Evolutionary conservation across 2,329 filamentous ascomycete genomes (phyloP), one percentile per base, ranked within the genome.

Genomic region (Metarhizium rileyi): DNA sequence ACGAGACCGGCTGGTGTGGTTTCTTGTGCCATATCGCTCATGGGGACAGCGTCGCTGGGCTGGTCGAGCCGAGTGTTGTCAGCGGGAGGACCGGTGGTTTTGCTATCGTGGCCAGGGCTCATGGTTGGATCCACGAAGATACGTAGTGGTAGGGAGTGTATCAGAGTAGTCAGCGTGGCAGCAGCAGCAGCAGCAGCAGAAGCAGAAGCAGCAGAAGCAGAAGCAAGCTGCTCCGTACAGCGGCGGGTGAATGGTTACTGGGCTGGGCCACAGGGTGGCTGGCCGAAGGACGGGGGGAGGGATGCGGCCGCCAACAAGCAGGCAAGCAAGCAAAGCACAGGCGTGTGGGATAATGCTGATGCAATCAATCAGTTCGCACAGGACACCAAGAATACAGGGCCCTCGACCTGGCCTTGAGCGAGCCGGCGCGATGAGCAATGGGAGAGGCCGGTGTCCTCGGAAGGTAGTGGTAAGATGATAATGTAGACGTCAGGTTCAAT

Each of bases 11-110:
- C 51, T 14, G 33, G 16, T 20, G 49, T 41, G 14, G 48, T 36
- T 30, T 56, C 46, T 46, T 64, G 59, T 47, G 59, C 51, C 46
- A 70, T 64, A 48, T 53, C 61, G 51, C 63, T 59, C 66, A 69
- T 67, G 44, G 63, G 60, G 28, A 70, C 64, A 50, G 67, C 65
- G 55, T 68, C 68, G 46, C 54, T 61, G 49, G 63, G 62, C 53
- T 68, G 66, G 28, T 63, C 57, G 50, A 67, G 59, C 44, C 57
- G 60, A 27, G 61, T 58, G 50, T 64, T 59, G 54, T 57, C 58
- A 49, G 55, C 50, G 51, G 55, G 51, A 46, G 41, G 20, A 52
- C 57, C 47, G 43, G 40, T 46, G 23, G 38, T 22, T 43, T 47
- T 23, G 43, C 30, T 43, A 43, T 54, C 48, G 47, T 62, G 63